Evolutionary conservation across 306 rosid species (phyloP), one percentile per base, ranked within the genome.

Genomic region (Luffa acutangula): DNA sequence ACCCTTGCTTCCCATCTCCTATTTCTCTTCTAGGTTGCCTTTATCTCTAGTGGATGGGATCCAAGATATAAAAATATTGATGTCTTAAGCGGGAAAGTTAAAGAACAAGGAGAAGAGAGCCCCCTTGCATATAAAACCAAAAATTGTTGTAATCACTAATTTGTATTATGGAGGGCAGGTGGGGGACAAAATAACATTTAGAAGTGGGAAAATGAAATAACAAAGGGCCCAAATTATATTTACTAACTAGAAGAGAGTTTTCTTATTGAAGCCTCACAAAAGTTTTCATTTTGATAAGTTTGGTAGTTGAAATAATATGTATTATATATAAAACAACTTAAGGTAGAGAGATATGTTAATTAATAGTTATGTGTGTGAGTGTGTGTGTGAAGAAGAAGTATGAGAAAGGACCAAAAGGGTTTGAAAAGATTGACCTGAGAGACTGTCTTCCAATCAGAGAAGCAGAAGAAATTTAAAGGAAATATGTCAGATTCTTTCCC

Each of bases 361-460:
- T n/a, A 71, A 71, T 46, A 4, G 11, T 33, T 62, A 34, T 46
- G 12, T 25, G 31, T 25, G 31, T 25, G 31, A 0, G 31, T 2
- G 18, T 49, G 54, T 59, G 2, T 59, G 12, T 59, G 25, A 59
- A 25, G 75, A 48, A 73, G 59, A 48, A 48, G 31, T 52, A 54
- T 14, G 4, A 36, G 0, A 75, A 75, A 36, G 14, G 33, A 75
- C 34, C 31, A 48, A 73, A 33, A 75, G 78, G 48, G 78, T 34
- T 52, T 53, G 78, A 75, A 75, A 52, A 75, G 64, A 75, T 31
- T 53, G 78, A 75, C 78, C 78, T 75, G 78, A 75, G 48, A 75
- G 63, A 51, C 63, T 75, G 60, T 74, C 15, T 49, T 51, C 31
- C 59, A 74, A 74, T 74, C 78, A 74, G 60, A 52, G 56, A 34